These are phyloP conservation scores for Kodamaea derodonti DNA, from an alignment of 1,139 yeast species.

Conservation along the genomic window DNA sequence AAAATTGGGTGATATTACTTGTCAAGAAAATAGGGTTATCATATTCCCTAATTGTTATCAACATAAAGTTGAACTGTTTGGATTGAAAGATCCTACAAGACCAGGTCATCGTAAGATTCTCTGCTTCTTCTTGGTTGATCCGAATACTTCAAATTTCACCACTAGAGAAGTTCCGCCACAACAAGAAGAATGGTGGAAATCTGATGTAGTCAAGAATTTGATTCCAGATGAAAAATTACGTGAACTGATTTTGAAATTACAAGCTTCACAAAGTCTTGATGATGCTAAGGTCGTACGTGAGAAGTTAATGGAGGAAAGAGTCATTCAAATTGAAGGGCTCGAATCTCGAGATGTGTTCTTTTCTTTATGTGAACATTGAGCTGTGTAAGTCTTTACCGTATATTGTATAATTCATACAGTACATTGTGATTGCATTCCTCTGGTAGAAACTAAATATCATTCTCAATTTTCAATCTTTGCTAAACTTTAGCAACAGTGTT, in stretches of 20 bases:
- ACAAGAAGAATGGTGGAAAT: constrained; percentile 35
- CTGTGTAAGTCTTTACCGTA: too few relatives aligned
- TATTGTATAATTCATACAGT: too few relatives aligned
- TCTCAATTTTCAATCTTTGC: too few relatives aligned
- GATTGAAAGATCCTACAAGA: constrained; percentile 30
- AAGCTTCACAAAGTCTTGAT: constrained; percentile 13
- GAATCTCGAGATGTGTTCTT: constrained; percentile 18
- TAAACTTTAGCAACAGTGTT: too few relatives aligned
- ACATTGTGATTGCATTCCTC: too few relatives aligned
- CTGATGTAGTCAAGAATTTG: constrained; percentile 3
- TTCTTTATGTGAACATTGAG: constrained; percentile 30
- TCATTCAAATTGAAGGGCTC: constrained; percentile 5
- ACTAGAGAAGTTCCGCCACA: constrained; percentile 41
- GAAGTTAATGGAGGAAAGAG: constrained; percentile 34
- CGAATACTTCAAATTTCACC: constrained; percentile 26
- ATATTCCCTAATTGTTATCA: constrained; percentile 40
- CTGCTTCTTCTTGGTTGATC: constrained; percentile 40
- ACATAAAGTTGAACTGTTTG: constrained; percentile 39
- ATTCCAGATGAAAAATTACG: constrained; percentile 9
- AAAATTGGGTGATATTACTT: constrained; percentile 23
- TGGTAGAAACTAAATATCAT: too few relatives aligned
- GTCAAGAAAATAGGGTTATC: constrained; percentile 25
- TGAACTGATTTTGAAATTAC: constrained; percentile 2
- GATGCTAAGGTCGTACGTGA: constrained; percentile 25
- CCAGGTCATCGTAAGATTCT: constrained; percentile 39